Base-by-base conservation (phyloP, 164 flowering plant genomes). In the Buxus sempervirens region DNA sequence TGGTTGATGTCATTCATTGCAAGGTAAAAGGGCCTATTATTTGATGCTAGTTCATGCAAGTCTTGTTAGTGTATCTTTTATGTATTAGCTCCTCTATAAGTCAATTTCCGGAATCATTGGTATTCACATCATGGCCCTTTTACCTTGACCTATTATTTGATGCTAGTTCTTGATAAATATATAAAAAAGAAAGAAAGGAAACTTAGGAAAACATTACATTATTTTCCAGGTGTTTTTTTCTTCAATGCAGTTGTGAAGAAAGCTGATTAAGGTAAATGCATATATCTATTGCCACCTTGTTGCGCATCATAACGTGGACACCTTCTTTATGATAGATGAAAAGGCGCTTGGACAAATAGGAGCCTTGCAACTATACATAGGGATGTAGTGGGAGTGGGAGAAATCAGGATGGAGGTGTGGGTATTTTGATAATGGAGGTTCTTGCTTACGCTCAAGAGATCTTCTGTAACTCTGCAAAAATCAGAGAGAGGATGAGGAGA, bases 301-400 rank as follows among this genome's bases (percentile, higher is more conserved):
- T 72, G 77, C 80, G 72, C 82, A 73, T 84, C 81, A 79, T 94
- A 88, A 90, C 91, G 58, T 74, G 69, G 72, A 86, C 85, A 84
- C 93, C 89, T 91, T 89, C 80, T 92, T 82, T 83, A 91, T 95
- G 96, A 83, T 91, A 90, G 97, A 95, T 90, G 86, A 77, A 86
- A 32, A 82, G 88, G 90, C 83, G 94, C 98, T 88, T 86, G 93
- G 96, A 84, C 84, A 83, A 83, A 79, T 82, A 77, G 89, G 97
- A 89, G 96, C 98, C 85, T 88, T 89, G 93, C 86, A 80, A 78
- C 81, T 86, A 82, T 86, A 77, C 90, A 82, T 94, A 94, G 95
- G 97, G 91, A 76, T 86, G 82, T 90, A 85, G 85, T 73, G 91
- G 88, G 96, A 83, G 71, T 85, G 84, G 87, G 96, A 83, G 88